These are phyloP conservation scores for Fusarium nurragi DNA, from an alignment of 2,329 filamentous ascomycete genomes.

Conservation along the genomic window DNA sequence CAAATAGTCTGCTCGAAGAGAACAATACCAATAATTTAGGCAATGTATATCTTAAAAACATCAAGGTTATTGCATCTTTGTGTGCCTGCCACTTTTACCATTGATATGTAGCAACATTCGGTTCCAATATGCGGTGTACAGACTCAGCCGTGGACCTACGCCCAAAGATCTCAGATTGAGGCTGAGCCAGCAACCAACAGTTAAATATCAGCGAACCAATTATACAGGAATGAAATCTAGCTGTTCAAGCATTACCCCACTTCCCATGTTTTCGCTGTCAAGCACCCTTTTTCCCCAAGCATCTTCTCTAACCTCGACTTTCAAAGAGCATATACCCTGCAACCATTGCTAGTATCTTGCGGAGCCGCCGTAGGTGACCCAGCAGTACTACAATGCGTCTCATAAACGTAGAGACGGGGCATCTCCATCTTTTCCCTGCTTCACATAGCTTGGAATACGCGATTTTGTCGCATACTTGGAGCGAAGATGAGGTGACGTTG, in stretches of 20 bases:
- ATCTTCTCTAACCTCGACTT: neutral
- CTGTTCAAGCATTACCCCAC: slow-evolving; percentile 1
- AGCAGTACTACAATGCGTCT: too few species aligned
- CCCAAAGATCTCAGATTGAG: neutral
- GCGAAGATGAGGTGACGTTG: neutral
- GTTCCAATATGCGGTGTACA: too few species aligned
- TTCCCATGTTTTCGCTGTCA: neutral
- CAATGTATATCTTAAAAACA: too few species aligned
- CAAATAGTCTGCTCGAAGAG: too few species aligned
- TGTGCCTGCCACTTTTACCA: too few species aligned
- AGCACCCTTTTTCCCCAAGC: rapidly evolving
- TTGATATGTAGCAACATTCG: too few species aligned
- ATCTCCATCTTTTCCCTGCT: neutral
- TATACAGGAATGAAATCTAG: neutral
- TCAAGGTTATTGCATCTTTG: too few species aligned
- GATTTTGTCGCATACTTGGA: neutral
- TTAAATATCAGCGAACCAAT: neutral
- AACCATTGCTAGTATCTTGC: too few species aligned
- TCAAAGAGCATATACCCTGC: too few species aligned
- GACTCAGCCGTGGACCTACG: neutral
- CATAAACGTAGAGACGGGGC: neutral
- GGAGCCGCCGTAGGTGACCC: too few species aligned
- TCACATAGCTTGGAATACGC: neutral
- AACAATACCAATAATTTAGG: too few species aligned
- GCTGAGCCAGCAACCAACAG: slow-evolving; percentile 1